These are phyloP conservation scores for Dicorynia guianensis DNA, from an alignment of 306 rosid species.

Conservation along the genomic window DNA sequence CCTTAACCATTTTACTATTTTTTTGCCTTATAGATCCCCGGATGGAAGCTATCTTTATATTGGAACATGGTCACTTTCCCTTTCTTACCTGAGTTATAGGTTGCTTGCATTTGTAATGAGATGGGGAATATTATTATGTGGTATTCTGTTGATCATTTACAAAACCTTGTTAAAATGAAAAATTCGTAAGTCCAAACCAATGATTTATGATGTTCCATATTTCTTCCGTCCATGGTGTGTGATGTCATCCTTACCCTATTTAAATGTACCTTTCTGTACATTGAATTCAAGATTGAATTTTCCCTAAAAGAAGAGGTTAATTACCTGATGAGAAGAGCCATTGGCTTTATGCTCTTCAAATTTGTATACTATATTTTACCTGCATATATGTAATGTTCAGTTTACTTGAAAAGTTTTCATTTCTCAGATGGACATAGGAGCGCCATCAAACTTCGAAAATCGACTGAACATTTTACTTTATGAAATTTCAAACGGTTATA, in stretches of 20 bases:
- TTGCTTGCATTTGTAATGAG: not conserved
- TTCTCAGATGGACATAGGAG: not conserved
- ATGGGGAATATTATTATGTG: not conserved
- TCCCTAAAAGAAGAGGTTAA: not conserved
- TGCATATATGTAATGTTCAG: not conserved
- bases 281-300: not conserved
- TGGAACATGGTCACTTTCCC: no score
- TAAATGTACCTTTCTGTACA: not conserved
- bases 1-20: no score
- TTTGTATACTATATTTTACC: not conserved
- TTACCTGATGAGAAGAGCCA: not conserved
- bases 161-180: not conserved
- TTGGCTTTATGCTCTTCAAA: not conserved
- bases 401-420: not conserved
- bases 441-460: not conserved
- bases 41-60: no score
- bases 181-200: not conserved
- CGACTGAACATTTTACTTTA: not conserved
- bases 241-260: no score
- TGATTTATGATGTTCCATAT: not conserved
- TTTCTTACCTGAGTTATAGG: not conserved
- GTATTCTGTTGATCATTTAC: not conserved
- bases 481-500: not conserved
- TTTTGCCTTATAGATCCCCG: no score
- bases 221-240: not conserved